These are phyloP conservation scores for Candida succiphila DNA, from an alignment of 805 yeast species.

Conservation along the genomic window DNA sequence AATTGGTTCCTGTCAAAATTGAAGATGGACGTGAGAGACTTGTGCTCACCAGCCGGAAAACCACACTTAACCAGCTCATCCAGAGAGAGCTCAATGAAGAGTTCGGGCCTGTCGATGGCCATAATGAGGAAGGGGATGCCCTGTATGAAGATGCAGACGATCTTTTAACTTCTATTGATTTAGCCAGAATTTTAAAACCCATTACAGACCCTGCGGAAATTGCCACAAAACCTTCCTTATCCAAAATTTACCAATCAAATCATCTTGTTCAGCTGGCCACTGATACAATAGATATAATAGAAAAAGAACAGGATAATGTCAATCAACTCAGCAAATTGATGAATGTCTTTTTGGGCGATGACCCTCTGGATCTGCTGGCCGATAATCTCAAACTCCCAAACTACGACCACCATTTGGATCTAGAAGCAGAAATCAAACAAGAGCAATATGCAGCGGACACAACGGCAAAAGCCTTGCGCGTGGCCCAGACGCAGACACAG, in stretches of 20 bases:
- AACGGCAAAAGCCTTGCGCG: constrained; percentile 12
- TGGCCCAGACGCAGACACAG: constrained; percentile 6
- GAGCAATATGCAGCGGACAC: constrained; percentile 5
- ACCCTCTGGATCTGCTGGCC: constrained; percentile 57
- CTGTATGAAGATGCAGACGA: constrained; percentile 23
- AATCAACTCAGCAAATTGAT: constrained; percentile 61
- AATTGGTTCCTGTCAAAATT: constrained; percentile 10
- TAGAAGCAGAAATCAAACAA: constrained; percentile 14
- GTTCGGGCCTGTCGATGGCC: constrained; percentile 14
- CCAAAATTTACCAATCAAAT: constrained; percentile 50
- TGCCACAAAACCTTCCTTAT: constrained; percentile 57
- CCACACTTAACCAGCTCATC: constrained; percentile 15
- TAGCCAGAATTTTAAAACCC: constrained; percentile 61
- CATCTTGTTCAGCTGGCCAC: constrained; percentile 53
- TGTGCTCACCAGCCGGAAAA: constrained; percentile 15
- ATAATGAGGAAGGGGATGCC: constrained; percentile 7
- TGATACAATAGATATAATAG: constrained; percentile 70
- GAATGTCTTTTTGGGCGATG: constrained; percentile 81
- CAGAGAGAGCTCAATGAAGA: constrained; percentile 18
- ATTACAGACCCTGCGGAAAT: constrained; percentile 75
- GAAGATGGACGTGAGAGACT: constrained; percentile 10
- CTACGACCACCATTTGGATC: constrained; percentile 55
- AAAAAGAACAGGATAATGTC: constrained; percentile 73
- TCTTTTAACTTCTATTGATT: constrained; percentile 38
- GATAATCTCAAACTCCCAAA: constrained; percentile 54